Evolutionary conservation across 768 basidiomycete species (phyloP), one percentile per base, ranked within the genome.

Genomic region (Strobilomyces dryophilus): DNA sequence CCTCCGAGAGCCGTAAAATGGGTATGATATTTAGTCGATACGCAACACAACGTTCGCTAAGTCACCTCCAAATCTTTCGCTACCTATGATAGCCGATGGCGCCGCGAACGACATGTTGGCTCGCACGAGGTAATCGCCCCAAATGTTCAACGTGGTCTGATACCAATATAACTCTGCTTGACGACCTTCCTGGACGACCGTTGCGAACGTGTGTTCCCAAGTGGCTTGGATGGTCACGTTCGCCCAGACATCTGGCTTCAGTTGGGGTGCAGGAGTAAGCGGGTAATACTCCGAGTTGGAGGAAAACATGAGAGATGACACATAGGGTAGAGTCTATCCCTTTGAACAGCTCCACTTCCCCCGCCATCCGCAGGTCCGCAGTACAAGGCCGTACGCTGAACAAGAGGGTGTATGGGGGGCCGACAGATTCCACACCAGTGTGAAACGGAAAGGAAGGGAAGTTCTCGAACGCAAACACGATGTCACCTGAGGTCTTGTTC

Each of bases 31-130:
- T 57, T 51, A 66, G 45, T 51, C 47, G 14, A 65, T 54, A 51
- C 53, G 55, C 58, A 66, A 57, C 47, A 66, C 31, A 21, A 71
- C 61, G 50, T 70, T 56, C 21, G 61, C 68, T 50, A 74, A 60
- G 6, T 61, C 58, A n/a, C 73, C 73, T 45, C 46, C 21, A 55
- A 78, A 73, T 42, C 70, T 68, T 31, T 59, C 52, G 15, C 63
- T 67, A 1, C 77, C 74, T 17, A 76, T 69, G 2, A 62, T 58
- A 34, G 56, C 58, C 3, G 73, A 62, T 1, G 74, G 75, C 11
- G 76, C 76, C 1, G 74, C 74, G 49, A 76, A 77, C 4, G 73
- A 75, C 72, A 77, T 75, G 51, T 76, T 76, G 31, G 67, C 73
- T 24, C 58, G 56, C 32, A 59, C 62, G 60, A 74, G 69, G 31